Conservation (phyloP, 1,284 basidiomycete species). For the Moesziomyces antarcticus region DNA sequence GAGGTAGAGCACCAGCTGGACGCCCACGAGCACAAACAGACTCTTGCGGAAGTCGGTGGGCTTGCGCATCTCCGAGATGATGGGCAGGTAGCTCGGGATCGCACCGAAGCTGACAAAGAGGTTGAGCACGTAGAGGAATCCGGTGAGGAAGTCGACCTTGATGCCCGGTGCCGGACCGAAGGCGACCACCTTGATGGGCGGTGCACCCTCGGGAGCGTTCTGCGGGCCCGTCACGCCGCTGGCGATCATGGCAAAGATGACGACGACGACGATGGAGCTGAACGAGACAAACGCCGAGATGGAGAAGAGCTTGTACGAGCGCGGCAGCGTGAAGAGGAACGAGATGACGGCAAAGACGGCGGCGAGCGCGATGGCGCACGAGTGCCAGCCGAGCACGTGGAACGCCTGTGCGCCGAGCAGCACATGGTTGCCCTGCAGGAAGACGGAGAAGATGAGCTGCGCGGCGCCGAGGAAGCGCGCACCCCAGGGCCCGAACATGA, state of each 20-base stretch:
- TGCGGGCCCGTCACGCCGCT: slow-evolving; percentile 52
- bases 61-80: slow-evolving; percentile 61
- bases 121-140: slow-evolving; percentile 53
- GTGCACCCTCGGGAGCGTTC: slow-evolving; percentile 36
- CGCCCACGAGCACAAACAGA: slow-evolving; percentile 39
- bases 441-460: slow-evolving; percentile 55
- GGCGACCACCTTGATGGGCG: slow-evolving; percentile 42
- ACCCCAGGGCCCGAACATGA: slow-evolving; percentile 56
- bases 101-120: slow-evolving; percentile 58
- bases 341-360: slow-evolving; percentile 56
- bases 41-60: slow-evolving; percentile 54
- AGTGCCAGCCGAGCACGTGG: slow-evolving; percentile 51
- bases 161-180: slow-evolving; percentile 51
- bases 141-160: slow-evolving; percentile 51
- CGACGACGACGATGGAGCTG: slow-evolving; percentile 55
- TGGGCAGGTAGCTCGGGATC: slow-evolving; percentile 54
- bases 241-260: slow-evolving; percentile 61
- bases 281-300: slow-evolving; percentile 55
- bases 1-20: slow-evolving; percentile 59
- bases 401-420: slow-evolving; percentile 59
- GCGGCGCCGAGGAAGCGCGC: slow-evolving; percentile 34
- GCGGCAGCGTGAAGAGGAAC: slow-evolving; percentile 57
- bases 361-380: slow-evolving; percentile 52
- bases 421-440: slow-evolving; percentile 58
- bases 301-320: slow-evolving; percentile 59